Evolutionary conservation across 768 basidiomycete species (phyloP).

Genomic region (Termitomyces sp.): DNA sequence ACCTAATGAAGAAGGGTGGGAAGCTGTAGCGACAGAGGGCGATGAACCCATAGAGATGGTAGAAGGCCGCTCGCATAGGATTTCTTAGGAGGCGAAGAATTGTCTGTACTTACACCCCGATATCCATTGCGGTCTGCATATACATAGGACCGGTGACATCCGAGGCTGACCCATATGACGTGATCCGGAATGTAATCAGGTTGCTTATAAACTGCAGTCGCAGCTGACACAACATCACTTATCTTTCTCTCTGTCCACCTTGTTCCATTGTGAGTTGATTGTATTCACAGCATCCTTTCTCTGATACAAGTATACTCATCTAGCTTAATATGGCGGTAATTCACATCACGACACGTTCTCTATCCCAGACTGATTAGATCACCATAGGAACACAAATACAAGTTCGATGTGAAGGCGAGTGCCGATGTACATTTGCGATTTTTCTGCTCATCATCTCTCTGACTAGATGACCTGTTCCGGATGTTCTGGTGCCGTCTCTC

Average conservation of each 20-base stretch:
- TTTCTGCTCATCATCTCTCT: neutral
- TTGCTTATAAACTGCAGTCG: conserved; percentile 1
- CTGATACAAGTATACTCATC: neutral
- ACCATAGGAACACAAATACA: conserved; percentile 51
- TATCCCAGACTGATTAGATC: conserved; percentile 10
- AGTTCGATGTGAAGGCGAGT: conserved; percentile 81
- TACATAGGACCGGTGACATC: neutral
- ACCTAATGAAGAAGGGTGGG: conserved; percentile 64
- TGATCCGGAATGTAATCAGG: neutral
- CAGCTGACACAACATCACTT: neutral
- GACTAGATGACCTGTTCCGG: conserved; percentile 84
- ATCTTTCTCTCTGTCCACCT: neutral
- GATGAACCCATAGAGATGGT: conserved; percentile 73
- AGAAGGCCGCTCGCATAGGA: conserved; percentile 29
- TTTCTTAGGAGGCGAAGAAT: neutral
- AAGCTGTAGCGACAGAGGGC: conserved; percentile 70
- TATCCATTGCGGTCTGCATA: neutral
- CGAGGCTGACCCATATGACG: neutral
- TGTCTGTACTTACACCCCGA: neutral
- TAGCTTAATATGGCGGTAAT: conserved; percentile 14
- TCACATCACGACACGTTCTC: neutral
- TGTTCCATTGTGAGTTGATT: neutral
- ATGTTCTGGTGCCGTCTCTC: conserved; percentile 79
- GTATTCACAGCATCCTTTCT: neutral
- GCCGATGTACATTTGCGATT: neutral